Percentiles rank a stretch among this genome's conserved stretches.
Conservation (phyloP, 495 filamentous ascomycete species). For the Sabuloglossum arenarium region DNA sequence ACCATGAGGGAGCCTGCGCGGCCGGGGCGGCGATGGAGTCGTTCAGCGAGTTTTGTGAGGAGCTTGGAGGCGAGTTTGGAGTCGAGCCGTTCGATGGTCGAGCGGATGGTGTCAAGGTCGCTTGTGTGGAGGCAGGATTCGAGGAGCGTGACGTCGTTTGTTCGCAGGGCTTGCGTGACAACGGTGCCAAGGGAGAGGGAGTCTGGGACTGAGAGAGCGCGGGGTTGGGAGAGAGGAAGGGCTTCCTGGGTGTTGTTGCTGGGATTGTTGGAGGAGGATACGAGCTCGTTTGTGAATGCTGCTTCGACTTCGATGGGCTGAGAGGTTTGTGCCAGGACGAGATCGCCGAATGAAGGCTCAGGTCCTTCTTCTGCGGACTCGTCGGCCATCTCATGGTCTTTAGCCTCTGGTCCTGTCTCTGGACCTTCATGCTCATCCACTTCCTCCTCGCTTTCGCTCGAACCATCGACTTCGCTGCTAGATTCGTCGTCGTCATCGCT, state of each 20-base stretch:
- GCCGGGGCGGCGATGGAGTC: slow-evolving; percentile 70
- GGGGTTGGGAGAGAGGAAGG: slow-evolving; percentile 16
- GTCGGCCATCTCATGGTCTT: slow-evolving; percentile 6
- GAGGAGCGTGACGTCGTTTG: slow-evolving; percentile 69
- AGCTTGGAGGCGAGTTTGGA: slow-evolving; percentile 59
- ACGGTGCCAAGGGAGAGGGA: slow-evolving; percentile 68
- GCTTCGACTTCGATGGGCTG: slow-evolving; percentile 62
- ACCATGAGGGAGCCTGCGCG: slow-evolving; percentile 78
- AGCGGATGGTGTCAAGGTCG: slow-evolving; percentile 52
- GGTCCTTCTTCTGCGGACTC: slow-evolving; percentile 26
- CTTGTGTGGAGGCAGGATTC: slow-evolving; percentile 75
- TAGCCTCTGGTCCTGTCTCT: slow-evolving; percentile 20
- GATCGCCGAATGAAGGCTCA: slow-evolving; percentile 74
- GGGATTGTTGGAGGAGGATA: too few relatives aligned
- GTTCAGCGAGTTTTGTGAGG: slow-evolving; percentile 65
- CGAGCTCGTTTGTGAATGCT: slow-evolving; percentile 20
- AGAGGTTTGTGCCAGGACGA: slow-evolving; percentile 45
- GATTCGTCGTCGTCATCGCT: slow-evolving; percentile 29
- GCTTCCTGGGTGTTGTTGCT: slow-evolving; percentile 13
- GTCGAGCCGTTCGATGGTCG: slow-evolving; percentile 76
- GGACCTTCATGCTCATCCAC: slow-evolving; percentile 25
- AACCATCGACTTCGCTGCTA: slow-evolving; percentile 15
- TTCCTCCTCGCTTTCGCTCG: slow-evolving; percentile 27
- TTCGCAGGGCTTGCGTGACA: slow-evolving; percentile 77
- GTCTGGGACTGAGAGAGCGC: neutral